Conservation (phyloP, 352 stramenopile genomes). For the Poterioochromonas sp. region DNA sequence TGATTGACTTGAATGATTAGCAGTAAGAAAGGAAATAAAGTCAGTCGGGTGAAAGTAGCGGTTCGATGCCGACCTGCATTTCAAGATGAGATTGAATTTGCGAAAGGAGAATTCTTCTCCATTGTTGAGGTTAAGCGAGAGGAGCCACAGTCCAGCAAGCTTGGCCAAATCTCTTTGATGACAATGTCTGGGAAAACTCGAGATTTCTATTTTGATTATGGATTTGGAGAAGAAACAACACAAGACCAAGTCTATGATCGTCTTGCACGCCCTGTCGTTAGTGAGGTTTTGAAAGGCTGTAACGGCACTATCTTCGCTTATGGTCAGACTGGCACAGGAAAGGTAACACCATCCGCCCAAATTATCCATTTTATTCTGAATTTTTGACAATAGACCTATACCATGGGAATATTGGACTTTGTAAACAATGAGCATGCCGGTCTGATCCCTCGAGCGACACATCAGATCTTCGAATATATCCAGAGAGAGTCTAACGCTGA, state of each 20-base stretch:
- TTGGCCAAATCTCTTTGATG: background rate
- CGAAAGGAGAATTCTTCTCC: background rate
- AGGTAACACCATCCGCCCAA: slow-evolving; percentile 39
- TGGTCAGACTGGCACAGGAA: slow-evolving; percentile 36
- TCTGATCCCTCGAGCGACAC: slow-evolving; percentile 42
- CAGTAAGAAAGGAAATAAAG: no score
- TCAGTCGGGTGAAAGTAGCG: slow-evolving; percentile 30
- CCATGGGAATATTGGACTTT: slow-evolving; percentile 46
- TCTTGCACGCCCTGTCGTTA: slow-evolving; percentile 56
- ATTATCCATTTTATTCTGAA: background rate
- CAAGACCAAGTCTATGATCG: slow-evolving; percentile 67
- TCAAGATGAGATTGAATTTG: slow-evolving; percentile 24
- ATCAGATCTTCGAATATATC: slow-evolving; percentile 39
- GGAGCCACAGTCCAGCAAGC: background rate
- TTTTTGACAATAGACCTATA: slow-evolving; percentile 43
- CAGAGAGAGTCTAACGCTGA: background rate
- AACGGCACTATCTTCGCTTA: slow-evolving; percentile 41
- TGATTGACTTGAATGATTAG: no score
- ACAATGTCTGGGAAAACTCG: background rate
- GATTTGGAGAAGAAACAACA: slow-evolving; percentile 56
- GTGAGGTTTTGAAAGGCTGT: slow-evolving; percentile 50
- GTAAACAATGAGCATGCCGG: slow-evolving; percentile 31
- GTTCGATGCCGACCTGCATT: slow-evolving; percentile 29
- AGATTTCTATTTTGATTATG: slow-evolving; percentile 53
- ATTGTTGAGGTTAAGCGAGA: slow-evolving; percentile 2